Evolutionary conservation across 129 eudicot genomes (phyloP).

Genomic region (Centaurea solstitialis): DNA sequence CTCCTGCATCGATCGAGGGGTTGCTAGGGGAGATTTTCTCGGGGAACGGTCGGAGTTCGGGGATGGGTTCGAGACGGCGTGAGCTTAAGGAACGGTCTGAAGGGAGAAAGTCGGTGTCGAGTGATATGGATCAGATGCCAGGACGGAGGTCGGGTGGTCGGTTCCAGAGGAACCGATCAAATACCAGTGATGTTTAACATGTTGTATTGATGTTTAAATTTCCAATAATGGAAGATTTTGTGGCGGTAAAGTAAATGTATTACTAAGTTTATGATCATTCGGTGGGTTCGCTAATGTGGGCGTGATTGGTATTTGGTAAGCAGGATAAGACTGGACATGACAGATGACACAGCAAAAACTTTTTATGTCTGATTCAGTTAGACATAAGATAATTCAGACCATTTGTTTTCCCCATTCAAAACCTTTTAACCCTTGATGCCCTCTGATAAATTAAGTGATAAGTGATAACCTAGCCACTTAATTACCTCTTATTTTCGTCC

Average conservation of each 20-base stretch:
- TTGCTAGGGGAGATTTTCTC: slow-evolving; percentile 46
- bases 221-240: slow-evolving; percentile 2
- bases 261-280: no score
- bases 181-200: slow-evolving; percentile 42
- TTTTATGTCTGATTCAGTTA: no score
- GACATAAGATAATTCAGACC: no score
- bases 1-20: slow-evolving; percentile 51
- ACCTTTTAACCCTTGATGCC: no score
- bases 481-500: no score
- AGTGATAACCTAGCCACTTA: no score
- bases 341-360: no score
- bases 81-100: slow-evolving; percentile 35
- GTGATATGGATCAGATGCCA: slow-evolving; percentile 35
- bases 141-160: slow-evolving; percentile 28
- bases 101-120: slow-evolving; percentile 44
- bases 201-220: slow-evolving; percentile 11
- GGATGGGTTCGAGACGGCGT: slow-evolving; percentile 23
- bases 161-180: slow-evolving; percentile 44
- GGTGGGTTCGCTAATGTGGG: no score
- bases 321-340: no score
- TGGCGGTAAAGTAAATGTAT: background rate
- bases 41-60: slow-evolving; percentile 22
- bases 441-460: no score
- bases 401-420: no score
- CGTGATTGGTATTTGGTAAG: no score